Conservation (phyloP, 192 early-diverging fungal species). For the Podila epigama region DNA sequence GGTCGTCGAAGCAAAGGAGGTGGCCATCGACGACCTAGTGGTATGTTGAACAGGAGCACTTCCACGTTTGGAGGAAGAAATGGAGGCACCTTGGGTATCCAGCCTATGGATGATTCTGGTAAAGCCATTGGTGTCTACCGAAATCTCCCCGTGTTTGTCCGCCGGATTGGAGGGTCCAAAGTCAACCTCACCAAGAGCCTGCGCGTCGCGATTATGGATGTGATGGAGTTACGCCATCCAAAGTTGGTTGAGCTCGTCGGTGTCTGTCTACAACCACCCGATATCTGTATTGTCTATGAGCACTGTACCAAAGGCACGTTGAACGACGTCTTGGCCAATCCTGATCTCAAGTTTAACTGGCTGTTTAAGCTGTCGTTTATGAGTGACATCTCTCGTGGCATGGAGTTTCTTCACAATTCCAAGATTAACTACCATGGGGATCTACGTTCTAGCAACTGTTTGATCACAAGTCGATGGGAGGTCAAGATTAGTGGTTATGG, state of each 20-base stretch:
- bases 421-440: conserved; percentile 51
- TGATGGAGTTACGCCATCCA: conserved; percentile 49
- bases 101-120: conserved; percentile 38
- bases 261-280: conserved; percentile 44
- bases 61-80: conserved; percentile 46
- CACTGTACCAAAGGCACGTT: conserved; percentile 56
- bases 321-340: conserved; percentile 48
- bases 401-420: conserved; percentile 55
- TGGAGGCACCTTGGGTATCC: conserved; percentile 25
- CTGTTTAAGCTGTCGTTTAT: conserved; percentile 57
- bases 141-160: conserved; percentile 46
- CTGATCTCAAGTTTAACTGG: conserved; percentile 52
- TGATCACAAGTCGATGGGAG: conserved; percentile 55
- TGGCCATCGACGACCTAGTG: conserved; percentile 9
- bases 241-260: conserved; percentile 54
- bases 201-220: conserved; percentile 45
- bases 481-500: conserved; percentile 56
- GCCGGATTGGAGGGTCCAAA: conserved; percentile 32
- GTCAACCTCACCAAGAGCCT: conserved; percentile 30
- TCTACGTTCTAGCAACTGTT: conserved; percentile 43
- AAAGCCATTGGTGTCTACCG: conserved; percentile 43
- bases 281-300: conserved; percentile 51
- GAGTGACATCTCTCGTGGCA: conserved; percentile 51
- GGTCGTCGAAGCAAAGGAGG: not conserved
- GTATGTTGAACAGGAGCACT: conserved; percentile 32